Evolutionary conservation across 306 rosid genomes (phyloP), one percentile per base, ranked within the genome.

Genomic region (Prunus mongolica): DNA sequence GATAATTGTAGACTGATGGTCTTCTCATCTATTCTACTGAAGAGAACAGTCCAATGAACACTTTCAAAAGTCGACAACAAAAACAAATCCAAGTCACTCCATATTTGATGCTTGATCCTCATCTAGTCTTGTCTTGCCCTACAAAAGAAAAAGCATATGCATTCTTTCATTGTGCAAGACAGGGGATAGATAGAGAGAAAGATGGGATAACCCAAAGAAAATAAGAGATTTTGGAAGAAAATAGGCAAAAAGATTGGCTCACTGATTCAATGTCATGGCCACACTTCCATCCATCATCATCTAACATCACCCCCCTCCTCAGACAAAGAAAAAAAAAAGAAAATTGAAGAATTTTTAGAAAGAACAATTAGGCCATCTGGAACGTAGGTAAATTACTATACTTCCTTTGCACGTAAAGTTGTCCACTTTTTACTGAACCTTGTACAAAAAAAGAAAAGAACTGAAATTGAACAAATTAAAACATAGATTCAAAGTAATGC

Each of bases 51-150:
- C 87, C 76, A 81, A 71, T 20, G 15, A 27, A 75, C 18, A 74
- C 81, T 83, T 82, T 82, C 75, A 87, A 66, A 80, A 77, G 77
- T 82, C 55, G 69, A 86, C 79, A 84, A 60, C 77, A 81, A 79
- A 84, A 84, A 84, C 69, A 82, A 85, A 83, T 79, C 88, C 81
- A 83, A 78, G 83, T 81, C 77, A 82, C 76, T 80, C 86, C 91
- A 82, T 74, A 84, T 85, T 78, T 81, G 93, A 82, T 83, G 84
- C 90, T 82, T 55, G 85, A 77, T 87, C 96, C 85, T 92, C 97
- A 92, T 88, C 96, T 92, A 90, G 90, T 88, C 89, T 90, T 86
- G 87, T 92, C 96, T 90, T 88, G 87, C 87, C 91, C 96, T 90
- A 88, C 89, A 87, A 86, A 88, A 82, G 67, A 80, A 86, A 87